Conservation (phyloP, 441 rosid genomes). For the Bocquillonia castaneifolia region DNA sequence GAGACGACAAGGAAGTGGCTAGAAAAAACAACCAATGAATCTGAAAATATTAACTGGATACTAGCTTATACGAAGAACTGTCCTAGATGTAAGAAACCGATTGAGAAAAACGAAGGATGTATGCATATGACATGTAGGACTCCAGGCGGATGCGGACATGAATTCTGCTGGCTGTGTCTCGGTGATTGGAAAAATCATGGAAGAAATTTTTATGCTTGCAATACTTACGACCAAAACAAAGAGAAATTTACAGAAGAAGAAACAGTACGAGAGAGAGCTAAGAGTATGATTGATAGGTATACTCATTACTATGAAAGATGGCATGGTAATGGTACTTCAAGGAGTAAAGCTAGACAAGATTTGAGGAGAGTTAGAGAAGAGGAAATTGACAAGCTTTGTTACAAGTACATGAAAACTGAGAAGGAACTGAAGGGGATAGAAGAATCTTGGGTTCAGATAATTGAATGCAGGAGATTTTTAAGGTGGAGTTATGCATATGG, state of each 20-base stretch:
- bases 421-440: constrained; percentile 25
- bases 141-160: constrained; percentile 27
- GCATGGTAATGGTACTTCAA: constrained; percentile 21
- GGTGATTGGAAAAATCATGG: constrained; percentile 24
- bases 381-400: constrained; percentile 20
- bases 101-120: constrained; percentile 34
- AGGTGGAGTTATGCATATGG: constrained; percentile 97
- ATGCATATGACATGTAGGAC: constrained; percentile 32
- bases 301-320: constrained; percentile 33
- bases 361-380: neutral
- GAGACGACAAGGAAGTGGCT: constrained; percentile 25
- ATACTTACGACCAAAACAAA: neutral
- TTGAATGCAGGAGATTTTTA: constrained; percentile 78
- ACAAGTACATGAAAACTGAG: constrained; percentile 12
- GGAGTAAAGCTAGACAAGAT: neutral
- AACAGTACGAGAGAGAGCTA: constrained; percentile 15
- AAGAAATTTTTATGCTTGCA: constrained; percentile 12
- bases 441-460: constrained; percentile 59
- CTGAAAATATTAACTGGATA: constrained; percentile 27
- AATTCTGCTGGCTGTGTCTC: constrained; percentile 40
- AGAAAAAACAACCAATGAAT: constrained; percentile 22
- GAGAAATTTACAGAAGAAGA: neutral
- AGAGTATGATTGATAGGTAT: constrained; percentile 18
- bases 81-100: constrained; percentile 29
- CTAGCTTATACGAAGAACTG: constrained; percentile 33